These are phyloP conservation scores for Geranium rotundifolium DNA, from an alignment of 345 rosid genomes.

Conservation along the genomic window DNA sequence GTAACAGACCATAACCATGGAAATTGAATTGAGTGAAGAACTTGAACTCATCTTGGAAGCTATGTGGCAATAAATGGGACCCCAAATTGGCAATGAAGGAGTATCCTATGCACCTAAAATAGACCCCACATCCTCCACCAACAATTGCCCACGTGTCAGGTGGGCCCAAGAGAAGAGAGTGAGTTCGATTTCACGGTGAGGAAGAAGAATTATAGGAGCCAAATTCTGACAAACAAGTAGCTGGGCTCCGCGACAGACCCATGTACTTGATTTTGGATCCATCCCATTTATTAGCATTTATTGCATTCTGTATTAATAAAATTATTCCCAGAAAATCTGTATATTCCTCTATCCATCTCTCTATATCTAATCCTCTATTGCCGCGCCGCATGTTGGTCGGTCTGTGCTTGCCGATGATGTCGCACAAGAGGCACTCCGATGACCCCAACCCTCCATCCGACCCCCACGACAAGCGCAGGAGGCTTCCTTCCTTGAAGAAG, in stretches of 20 bases:
- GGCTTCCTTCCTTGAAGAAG: constrained; percentile 45
- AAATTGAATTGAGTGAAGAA: not conserved
- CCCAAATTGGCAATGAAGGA: not conserved
- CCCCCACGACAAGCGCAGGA: constrained; percentile 66
- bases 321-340: not conserved
- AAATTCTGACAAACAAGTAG: constrained; percentile 10
- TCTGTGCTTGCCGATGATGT: constrained; percentile 31
- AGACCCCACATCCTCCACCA: not conserved
- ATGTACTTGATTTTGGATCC: constrained; percentile 16
- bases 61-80: too few species aligned
- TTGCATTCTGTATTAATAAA: not conserved
- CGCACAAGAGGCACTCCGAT: constrained; percentile 82
- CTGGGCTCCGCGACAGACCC: not conserved
- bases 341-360: not conserved
- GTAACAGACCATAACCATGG: not conserved
- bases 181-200: constrained; percentile 7
- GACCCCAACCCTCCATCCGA: constrained; percentile 45
- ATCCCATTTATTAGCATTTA: constrained; percentile 11
- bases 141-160: not conserved
- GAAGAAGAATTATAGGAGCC: constrained; percentile 18
- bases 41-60: not conserved
- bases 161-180: not conserved
- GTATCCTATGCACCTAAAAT: not conserved
- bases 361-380: too few species aligned
- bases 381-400: constrained; percentile 20